Evolutionary conservation across 129 eudicot genomes (phyloP).

Genomic region (Chrysanthemum makinoi): DNA sequence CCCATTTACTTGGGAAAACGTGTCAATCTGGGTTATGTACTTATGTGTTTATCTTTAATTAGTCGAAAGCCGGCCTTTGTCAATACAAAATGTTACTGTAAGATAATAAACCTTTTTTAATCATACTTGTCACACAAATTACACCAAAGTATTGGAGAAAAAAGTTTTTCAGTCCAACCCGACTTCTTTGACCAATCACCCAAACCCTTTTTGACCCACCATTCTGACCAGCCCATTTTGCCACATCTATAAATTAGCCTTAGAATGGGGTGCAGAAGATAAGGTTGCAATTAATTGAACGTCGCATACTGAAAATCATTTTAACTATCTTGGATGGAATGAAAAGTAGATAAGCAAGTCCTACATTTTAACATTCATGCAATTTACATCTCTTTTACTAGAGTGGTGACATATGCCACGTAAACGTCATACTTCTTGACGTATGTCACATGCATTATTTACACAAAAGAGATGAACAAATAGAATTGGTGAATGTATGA

Average conservation of each 20-base stretch:
- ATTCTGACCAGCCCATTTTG: background rate
- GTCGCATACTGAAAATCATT: background rate
- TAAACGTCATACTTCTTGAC: conserved; percentile 21
- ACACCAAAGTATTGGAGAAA: no score
- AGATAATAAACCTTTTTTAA: no score
- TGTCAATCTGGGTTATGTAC: no score
- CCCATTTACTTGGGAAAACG: no score
- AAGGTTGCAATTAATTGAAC: background rate
- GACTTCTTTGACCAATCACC: no score
- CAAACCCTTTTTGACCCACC: background rate
- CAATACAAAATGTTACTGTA: no score
- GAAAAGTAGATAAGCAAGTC: background rate
- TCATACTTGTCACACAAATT: no score
- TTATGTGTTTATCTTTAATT: no score
- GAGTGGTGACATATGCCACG: conserved; percentile 14
- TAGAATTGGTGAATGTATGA: conserved; percentile 15
- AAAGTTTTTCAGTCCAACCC: no score
- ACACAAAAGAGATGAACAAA: background rate
- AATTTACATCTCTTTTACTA: conserved; percentile 10
- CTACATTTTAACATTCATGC: conserved; percentile 12
- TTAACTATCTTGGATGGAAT: background rate
- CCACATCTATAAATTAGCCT: background rate
- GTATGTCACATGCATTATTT: conserved; percentile 28
- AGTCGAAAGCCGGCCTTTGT: no score
- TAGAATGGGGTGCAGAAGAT: background rate